Evolutionary conservation across 768 basidiomycete genomes (phyloP).

Genomic region (Antrodiella citrinella): DNA sequence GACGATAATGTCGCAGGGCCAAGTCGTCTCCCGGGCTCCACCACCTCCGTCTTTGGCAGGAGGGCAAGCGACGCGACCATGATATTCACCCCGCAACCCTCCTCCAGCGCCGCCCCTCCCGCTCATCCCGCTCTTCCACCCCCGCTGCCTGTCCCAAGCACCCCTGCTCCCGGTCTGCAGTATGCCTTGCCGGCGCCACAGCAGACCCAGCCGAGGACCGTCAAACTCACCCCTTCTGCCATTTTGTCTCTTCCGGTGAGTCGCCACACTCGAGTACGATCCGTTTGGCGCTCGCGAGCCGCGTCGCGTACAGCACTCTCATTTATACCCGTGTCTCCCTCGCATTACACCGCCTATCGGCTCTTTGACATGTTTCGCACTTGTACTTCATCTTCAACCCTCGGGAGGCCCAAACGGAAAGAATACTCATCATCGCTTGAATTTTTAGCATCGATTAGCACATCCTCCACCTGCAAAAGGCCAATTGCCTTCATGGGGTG

Average conservation of each 20-base stretch:
- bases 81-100: neutral
- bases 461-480: constrained; percentile 13
- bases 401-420: constrained; percentile 7
- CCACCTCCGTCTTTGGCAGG: neutral
- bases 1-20: neutral
- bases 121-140: neutral
- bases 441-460: constrained; percentile 10
- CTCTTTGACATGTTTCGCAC: too few relatives aligned
- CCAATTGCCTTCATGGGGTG: constrained; percentile 17
- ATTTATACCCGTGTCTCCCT: neutral
- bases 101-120: neutral
- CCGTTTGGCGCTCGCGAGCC: constrained; percentile 2
- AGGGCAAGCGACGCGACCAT: neutral
- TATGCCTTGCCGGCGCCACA: constrained; percentile 3
- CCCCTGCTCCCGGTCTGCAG: neutral
- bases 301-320: neutral
- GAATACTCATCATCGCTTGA: neutral
- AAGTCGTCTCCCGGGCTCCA: neutral
- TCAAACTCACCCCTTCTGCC: constrained; percentile 25
- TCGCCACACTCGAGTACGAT: constrained; percentile 9
- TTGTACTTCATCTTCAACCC: too few relatives aligned
- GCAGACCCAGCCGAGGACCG: constrained; percentile 23
- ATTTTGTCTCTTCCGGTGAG: constrained; percentile 34
- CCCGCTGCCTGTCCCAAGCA: neutral
- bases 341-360: neutral